Evolutionary conservation across 805 yeast species (phyloP).

Genomic region (Spathaspora hagerdaliae): DNA sequence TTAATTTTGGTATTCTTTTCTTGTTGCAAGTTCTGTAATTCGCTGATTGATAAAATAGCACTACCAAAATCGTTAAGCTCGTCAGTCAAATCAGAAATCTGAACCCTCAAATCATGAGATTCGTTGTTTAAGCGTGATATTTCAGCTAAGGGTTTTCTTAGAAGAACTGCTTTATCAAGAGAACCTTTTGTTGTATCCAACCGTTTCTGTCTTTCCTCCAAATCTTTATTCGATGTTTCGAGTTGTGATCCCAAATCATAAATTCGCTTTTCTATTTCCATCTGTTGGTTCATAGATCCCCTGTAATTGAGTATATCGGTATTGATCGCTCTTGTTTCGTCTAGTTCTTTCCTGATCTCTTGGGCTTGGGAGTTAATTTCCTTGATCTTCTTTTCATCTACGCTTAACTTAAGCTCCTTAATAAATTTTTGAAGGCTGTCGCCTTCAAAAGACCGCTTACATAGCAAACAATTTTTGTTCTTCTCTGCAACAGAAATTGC

Average conservation of each 20-base stretch:
- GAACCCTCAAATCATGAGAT: conserved; percentile 17
- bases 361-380: conserved; percentile 26
- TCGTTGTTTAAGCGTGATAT: conserved; percentile 31
- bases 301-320: conserved; percentile 24
- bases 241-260: background rate
- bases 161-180: background rate
- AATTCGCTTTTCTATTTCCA: conserved; percentile 1
- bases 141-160: conserved; percentile 28
- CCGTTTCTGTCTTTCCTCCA: conserved; percentile 3
- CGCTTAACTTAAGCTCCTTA: conserved; percentile 22
- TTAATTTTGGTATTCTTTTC: conserved; percentile 38
- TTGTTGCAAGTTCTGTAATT: conserved; percentile 42
- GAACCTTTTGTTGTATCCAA: conserved; percentile 13
- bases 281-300: conserved; percentile 13
- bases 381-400: conserved; percentile 23
- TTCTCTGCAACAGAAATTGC: conserved; percentile 63
- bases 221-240: conserved; percentile 4
- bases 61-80: conserved; percentile 38
- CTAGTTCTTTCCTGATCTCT: conserved; percentile 28
- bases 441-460: conserved; percentile 61
- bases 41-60: conserved; percentile 34
- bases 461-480: conserved; percentile 63
- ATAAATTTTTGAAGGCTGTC: conserved; percentile 27
- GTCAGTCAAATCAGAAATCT: conserved; percentile 22
- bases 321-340: conserved; percentile 25